Conservation (phyloP, 2,329 filamentous ascomycete species). For the Mycosphaerella sp. region DNA sequence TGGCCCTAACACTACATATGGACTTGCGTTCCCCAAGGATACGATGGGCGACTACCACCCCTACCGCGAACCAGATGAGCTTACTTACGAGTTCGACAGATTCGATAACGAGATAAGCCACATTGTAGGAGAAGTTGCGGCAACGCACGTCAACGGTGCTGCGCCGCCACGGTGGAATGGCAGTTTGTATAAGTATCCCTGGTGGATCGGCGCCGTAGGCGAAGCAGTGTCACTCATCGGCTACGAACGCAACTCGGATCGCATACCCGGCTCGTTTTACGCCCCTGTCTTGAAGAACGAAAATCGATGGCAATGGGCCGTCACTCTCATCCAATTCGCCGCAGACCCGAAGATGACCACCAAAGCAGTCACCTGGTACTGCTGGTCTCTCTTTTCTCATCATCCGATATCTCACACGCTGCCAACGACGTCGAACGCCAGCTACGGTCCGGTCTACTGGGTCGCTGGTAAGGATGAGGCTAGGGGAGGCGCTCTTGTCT, state of each 20-base stretch:
- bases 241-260: slow-evolving; percentile 59
- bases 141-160: slow-evolving; percentile 43
- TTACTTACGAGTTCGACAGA: slow-evolving; percentile 29
- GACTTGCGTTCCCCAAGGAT: slow-evolving; percentile 15
- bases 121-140: slow-evolving; percentile 48
- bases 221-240: slow-evolving; percentile 62
- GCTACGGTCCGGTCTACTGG: slow-evolving; percentile 40
- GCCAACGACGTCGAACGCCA: slow-evolving; percentile 32
- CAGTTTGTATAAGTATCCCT: slow-evolving; percentile 37
- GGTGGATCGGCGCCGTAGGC: slow-evolving; percentile 53
- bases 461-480: slow-evolving; percentile 39
- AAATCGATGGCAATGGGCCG: slow-evolving; percentile 32
- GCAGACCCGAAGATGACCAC: slow-evolving; percentile 35
- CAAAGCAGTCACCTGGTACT: slow-evolving; percentile 29
- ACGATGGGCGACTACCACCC: slow-evolving; percentile 31
- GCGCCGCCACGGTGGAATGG: slow-evolving; percentile 29
- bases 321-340: slow-evolving; percentile 38
- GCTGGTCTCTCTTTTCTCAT: slow-evolving; percentile 39
- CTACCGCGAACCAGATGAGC: slow-evolving; percentile 29
- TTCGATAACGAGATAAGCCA: slow-evolving; percentile 46
- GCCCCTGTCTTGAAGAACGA: slow-evolving; percentile 31
- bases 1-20: slow-evolving; percentile 6
- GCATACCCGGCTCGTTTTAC: slow-evolving; percentile 47
- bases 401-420: slow-evolving; percentile 44
- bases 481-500: slow-evolving; percentile 31